Percentiles rank a stretch among this genome's conserved stretches.
These are phyloP conservation scores for Xerophyta viscosa DNA, from an alignment of 106 monocot genomes.

Conservation along the genomic window DNA sequence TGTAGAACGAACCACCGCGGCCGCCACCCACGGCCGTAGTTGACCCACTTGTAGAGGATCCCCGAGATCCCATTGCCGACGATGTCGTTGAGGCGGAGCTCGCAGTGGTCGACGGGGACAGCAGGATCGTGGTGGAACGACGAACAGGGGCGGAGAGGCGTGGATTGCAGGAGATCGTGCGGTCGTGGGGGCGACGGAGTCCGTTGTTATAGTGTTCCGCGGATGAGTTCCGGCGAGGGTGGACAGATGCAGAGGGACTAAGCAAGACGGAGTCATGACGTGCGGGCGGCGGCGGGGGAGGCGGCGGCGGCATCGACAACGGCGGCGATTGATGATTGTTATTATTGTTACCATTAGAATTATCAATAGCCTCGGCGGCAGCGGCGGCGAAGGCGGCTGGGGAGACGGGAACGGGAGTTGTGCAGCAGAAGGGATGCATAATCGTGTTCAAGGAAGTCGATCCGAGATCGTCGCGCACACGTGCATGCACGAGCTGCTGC, in stretches of 20 bases:
- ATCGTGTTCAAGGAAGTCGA: too few species aligned
- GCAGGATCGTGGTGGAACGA: constrained; percentile 2
- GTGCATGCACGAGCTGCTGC: too few species aligned
- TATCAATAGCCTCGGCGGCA: too few species aligned
- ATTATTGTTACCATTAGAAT: too few species aligned
- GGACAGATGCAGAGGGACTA: background rate
- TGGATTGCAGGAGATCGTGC: too few species aligned
- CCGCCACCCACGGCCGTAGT: constrained; percentile 88
- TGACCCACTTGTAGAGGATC: constrained; percentile 89
- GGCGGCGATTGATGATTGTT: constrained; percentile 4
- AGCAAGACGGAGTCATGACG: too few species aligned
- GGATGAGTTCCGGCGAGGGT: constrained; percentile 4
- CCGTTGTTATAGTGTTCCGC: too few species aligned
- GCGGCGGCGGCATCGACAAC: constrained; percentile 2
- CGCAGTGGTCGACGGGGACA: constrained; percentile 13
- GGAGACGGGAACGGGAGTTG: too few species aligned
- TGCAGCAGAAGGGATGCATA: too few species aligned
- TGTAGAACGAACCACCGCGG: constrained; percentile 87
- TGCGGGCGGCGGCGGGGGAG: background rate
- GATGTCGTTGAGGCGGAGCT: constrained; percentile 33
- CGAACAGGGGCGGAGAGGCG: background rate
- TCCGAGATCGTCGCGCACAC: too few species aligned
- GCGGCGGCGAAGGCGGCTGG: too few species aligned
- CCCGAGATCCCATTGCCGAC: constrained; percentile 67
- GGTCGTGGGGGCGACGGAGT: background rate